Evolutionary conservation across 352 stramenopile genomes (phyloP), one percentile per base, ranked within the genome.

Genomic region (Globisporangium takayamanum): DNA sequence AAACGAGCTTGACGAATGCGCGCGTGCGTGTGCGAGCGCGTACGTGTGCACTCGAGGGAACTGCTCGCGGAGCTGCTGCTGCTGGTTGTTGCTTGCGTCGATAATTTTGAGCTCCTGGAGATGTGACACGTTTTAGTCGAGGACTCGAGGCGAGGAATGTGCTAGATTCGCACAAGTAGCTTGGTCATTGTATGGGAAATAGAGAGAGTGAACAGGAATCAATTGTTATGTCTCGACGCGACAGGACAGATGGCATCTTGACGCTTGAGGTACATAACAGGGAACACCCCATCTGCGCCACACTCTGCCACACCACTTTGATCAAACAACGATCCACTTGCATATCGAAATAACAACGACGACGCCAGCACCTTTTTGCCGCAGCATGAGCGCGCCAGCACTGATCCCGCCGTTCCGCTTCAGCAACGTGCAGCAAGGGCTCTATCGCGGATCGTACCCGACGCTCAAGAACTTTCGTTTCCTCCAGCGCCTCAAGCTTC

Each of bases 401-500:
- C 59, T 95, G 56, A 89, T 95, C 67, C 85, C 85, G 53, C 85
- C 85, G 63, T 95, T 95, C 72, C 81, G 85, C 62, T 95, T 89
- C 71, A 93, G 80, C 63, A 87, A 73, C 1, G 82, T 93, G 54
- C 81, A 95, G 70, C 76, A 92, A 42, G 70, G 78, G 15, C 59
- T 95, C 46, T 93, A 90, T 60, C 85, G 85, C 48, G 85, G 85
- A 5, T 73, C 80, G 30, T 93, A 93, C 59, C 85, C 83, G 60
- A 92, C 85, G 68, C 76, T 93, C 57, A 92, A 92, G 67, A 93
- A 91, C 70, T 91, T 92, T 50, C 80, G 81, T 20, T 95, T 95
- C 60, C 63, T 95, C 49, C 66, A 73, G 54, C 73, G 83, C 8
- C 68, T 95, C 50, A 65, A 70, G 30, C 77, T 95, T 37, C 90